Conservation (phyloP, 495 filamentous ascomycete genomes). For the Xylaria scruposa region DNA sequence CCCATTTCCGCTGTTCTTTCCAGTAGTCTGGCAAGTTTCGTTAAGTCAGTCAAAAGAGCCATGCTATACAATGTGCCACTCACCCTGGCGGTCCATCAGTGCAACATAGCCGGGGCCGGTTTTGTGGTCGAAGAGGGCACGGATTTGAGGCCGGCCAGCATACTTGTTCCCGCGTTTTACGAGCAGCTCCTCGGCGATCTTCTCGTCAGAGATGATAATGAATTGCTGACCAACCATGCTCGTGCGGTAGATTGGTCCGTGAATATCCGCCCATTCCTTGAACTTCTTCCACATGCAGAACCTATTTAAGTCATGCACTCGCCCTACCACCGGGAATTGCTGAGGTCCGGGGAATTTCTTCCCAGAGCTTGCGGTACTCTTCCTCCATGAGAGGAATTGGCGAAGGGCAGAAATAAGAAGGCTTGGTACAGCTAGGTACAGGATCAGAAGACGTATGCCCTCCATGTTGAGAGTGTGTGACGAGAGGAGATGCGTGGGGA, state of each 20-base stretch:
- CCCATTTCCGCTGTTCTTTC: slow-evolving; percentile 56
- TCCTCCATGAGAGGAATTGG: slow-evolving; percentile 48
- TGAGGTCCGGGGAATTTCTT: slow-evolving; percentile 51
- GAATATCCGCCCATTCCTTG: slow-evolving; percentile 62
- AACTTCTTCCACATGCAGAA: slow-evolving; percentile 61
- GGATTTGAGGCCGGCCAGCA: slow-evolving; percentile 58
- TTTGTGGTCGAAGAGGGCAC: slow-evolving; percentile 56
- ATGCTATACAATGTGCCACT: slow-evolving; percentile 25
- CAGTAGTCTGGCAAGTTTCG: slow-evolving; percentile 45
- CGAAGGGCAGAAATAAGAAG: slow-evolving; percentile 50
- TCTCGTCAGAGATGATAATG: slow-evolving; percentile 61
- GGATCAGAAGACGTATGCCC: slow-evolving; percentile 42
- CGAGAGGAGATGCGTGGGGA: neutral
- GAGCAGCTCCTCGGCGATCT: slow-evolving; percentile 63
- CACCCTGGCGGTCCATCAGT: slow-evolving; percentile 57
- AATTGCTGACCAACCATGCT: slow-evolving; percentile 55
- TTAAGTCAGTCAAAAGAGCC: neutral
- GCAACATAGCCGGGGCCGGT: slow-evolving; percentile 54
- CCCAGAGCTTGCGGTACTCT: slow-evolving; percentile 29
- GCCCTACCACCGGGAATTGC: slow-evolving; percentile 57
- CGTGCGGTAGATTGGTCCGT: slow-evolving; percentile 63
- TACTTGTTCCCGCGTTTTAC: slow-evolving; percentile 61
- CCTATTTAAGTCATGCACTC: slow-evolving; percentile 57
- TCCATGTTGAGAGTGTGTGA: slow-evolving; percentile 33
- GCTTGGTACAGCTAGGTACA: slow-evolving; percentile 54